A percentile compares a stretch with the other conserved stretches of the same genome.
Conservation (phyloP, 139 green algal species). For the Closterium sp. region DNA sequence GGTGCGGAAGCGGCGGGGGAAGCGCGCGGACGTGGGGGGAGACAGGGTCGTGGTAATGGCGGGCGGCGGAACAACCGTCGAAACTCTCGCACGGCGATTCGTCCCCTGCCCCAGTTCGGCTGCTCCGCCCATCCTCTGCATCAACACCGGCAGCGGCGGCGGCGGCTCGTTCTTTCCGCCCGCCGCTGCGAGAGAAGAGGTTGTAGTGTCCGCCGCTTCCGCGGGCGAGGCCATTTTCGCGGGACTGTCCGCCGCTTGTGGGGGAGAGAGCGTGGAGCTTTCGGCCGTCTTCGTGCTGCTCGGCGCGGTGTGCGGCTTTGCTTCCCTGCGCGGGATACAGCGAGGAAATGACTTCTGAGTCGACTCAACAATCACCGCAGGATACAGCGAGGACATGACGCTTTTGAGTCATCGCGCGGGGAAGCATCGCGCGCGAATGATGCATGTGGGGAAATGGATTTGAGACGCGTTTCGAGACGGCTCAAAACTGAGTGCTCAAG, state of each 20-base stretch:
- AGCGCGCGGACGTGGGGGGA: background rate
- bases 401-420: too few relatives aligned
- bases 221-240: background rate
- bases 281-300: background rate
- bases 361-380: too few relatives aligned
- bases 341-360: background rate
- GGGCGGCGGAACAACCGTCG: too few relatives aligned
- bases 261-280: background rate
- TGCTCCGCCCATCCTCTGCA: too few relatives aligned
- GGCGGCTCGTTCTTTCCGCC: background rate
- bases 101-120: too few relatives aligned
- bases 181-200: background rate
- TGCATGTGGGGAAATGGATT: too few relatives aligned
- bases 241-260: background rate
- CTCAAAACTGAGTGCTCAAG: too few relatives aligned
- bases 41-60: background rate
- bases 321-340: background rate
- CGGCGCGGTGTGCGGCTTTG: background rate
- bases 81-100: too few relatives aligned
- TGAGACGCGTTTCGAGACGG: too few relatives aligned
- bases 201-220: background rate
- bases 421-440: too few relatives aligned
- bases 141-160: background rate
- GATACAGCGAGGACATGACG: too few relatives aligned
- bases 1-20: background rate